Evolutionary conservation across 1,139 yeast species (phyloP), one percentile per base, ranked within the genome.

Genomic region (Magnusiomyces fungicola): DNA sequence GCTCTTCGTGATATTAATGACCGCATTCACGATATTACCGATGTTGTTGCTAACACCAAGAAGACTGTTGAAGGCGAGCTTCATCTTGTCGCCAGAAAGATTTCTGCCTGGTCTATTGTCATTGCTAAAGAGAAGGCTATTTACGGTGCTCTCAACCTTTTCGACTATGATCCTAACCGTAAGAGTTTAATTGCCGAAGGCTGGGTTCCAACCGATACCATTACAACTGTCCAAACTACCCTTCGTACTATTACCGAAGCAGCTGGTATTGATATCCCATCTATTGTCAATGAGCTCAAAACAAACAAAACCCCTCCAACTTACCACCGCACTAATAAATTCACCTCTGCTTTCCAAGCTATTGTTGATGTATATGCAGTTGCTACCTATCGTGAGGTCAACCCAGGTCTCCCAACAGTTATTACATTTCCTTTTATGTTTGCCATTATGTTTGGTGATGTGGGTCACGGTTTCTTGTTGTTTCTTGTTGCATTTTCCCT

Each of bases 361-460:
- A 90, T 92, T 65, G 87, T 88, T 56, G 98, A 92, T 67, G 96
- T 96, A 9, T 92, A 92, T 64, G 98, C 97, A 57, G 76, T 92
- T 53, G 95, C 96, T 14, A 81, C 94, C 7, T 92, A 92, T 67
- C 89, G 86, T 63, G 99, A 92, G 67, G 94, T 92, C 29, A 92
- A 92, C 63, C 97, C 98, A 1, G 97, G 97, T 50, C 74, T 92
- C 55, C 94, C 98, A 10, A 87, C 99, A 0, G 78, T 90, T 44
- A 83, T 92, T 36, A 92, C 99, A 0, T 92, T 92, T 71, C 99
- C 99, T 12, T 92, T 94, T 68, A 86, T 94, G 96, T 92, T 92
- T 71, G 97, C 98, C 27, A 86, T 92, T 60, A 92, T 92, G 99
- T 92, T 92, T 74, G 99, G 99, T 68, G 99, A 92, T 70, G 70